These are phyloP conservation scores for Globisporangium splendens DNA, from an alignment of 352 stramenopile species.

Conservation along the genomic window DNA sequence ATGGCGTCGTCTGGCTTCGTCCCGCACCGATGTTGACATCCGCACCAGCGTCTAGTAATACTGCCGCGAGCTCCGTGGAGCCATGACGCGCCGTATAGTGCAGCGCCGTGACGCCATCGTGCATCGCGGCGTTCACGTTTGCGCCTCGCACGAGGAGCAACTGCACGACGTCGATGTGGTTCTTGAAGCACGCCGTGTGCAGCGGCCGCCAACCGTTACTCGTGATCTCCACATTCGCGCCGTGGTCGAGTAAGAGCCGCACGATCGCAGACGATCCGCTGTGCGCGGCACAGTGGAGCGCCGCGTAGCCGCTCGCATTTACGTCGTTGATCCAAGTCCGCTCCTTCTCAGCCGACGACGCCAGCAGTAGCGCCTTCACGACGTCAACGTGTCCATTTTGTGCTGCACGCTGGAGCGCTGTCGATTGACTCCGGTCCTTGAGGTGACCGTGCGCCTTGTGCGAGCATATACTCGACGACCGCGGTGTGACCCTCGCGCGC, in stretches of 20 bases:
- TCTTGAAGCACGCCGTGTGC: constrained; percentile 7
- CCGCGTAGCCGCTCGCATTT: constrained; percentile 8
- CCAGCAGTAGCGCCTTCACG: constrained; percentile 2
- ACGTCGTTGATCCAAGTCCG: neutral
- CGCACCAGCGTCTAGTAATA: constrained; percentile 5
- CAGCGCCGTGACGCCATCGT: constrained; percentile 5
- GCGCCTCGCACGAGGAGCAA: constrained; percentile 7
- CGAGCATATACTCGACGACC: constrained; percentile 9
- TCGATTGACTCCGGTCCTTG: constrained; percentile 5
- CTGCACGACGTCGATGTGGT: constrained; percentile 2
- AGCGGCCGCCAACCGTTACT: constrained; percentile 11
- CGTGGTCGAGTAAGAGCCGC: constrained; percentile 8
- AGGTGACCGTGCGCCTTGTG: neutral
- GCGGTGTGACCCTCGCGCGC: constrained; percentile 7
- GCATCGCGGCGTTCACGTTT: constrained; percentile 6
- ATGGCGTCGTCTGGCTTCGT: constrained; percentile 5
- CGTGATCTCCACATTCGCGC: constrained; percentile 4
- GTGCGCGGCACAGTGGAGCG: constrained; percentile 9
- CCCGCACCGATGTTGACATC: neutral
- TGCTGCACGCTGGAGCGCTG: constrained; percentile 4
- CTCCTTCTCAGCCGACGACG: neutral
- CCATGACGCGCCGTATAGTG: constrained; percentile 5
- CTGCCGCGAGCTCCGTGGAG: neutral
- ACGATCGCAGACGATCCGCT: neutral
- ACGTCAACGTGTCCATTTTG: neutral